Base-by-base conservation (phyloP, 1,284 basidiomycete genomes). In the Malassezia psittaci region DNA sequence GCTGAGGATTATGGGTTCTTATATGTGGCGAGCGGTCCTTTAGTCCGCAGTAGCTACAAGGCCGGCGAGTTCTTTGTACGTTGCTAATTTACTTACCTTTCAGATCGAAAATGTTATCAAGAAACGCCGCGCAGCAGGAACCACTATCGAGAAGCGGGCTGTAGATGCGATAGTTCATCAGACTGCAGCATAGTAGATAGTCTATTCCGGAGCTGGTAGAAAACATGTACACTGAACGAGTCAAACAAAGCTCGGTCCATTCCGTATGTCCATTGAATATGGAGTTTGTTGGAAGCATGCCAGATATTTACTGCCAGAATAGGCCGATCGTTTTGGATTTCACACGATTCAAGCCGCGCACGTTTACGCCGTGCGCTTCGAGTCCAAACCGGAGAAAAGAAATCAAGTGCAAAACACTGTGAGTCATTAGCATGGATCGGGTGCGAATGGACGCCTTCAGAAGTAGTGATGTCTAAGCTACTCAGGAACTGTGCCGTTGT, bases 31-130 rank as follows among this genome's bases (percentile, higher is more conserved):
- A 90, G 87, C 72, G 94, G 94, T 0, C 94, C 94, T 8, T 79
- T 98, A 21, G 93, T 99, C 32, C 81, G 94, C 56, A 93, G 89
- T 71, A 90, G 87, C 68, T 99, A 98, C 78, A 96, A 96, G 85
- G 91, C 76, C 8, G 76, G 77, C 42, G 75, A 78, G 63, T 68
- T 76, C 46, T 69, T 77, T 39, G 49, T 70, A 47, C 54, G 56
- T 57, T 15, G 24, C 24, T 29, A 10, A 6, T 18, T n/a, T 40
- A 41, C 46, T 49, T 12, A 49, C 39, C 16, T 4, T 4, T 29
- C 41, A 57, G 54, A 72, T 72, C 59, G 61, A 72, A 51, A 72
- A 72, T 40, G 69, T 72, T 5, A 51, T 72, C 34, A 57, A 68
- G 38, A 53, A 64, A 45, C 59, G 69, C 16, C 55, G 45, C 54